Evolutionary conservation across 257 asterid species (phyloP).

Genomic region (Solanum sitiens): DNA sequence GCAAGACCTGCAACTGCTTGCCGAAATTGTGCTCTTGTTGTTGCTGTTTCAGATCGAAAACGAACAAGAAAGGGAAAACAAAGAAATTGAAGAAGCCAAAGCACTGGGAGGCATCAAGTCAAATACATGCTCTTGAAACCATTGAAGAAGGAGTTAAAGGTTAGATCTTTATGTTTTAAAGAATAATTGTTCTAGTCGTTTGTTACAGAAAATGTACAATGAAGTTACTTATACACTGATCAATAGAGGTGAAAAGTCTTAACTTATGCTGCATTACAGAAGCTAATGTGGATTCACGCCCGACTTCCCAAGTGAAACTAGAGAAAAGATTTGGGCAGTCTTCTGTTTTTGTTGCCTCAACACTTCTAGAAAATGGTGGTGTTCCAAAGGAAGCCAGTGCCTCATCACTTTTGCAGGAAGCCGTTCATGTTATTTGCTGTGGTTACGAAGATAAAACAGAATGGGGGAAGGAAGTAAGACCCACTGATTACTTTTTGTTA

Average conservation of each 20-base stretch:
- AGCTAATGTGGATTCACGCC: constrained; percentile 18
- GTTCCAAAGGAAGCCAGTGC: constrained; percentile 27
- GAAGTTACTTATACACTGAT: not conserved
- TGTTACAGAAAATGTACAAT: not conserved
- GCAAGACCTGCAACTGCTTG: constrained; percentile 89
- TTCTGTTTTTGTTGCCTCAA: constrained; percentile 69
- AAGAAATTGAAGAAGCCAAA: constrained; percentile 54
- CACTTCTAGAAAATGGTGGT: constrained; percentile 63
- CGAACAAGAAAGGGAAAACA: constrained; percentile 40
- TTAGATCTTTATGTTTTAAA: not conserved
- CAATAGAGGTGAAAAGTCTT: not conserved
- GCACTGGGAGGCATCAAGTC: constrained; percentile 81
- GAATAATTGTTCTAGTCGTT: not conserved
- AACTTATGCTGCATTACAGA: constrained; percentile 23
- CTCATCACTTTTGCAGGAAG: constrained; percentile 52
- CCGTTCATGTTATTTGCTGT: constrained; percentile 92
- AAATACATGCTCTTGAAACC: constrained; percentile 87
- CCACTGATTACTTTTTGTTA: not conserved
- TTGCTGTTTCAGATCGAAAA: constrained; percentile 39
- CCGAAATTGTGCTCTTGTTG: constrained; percentile 73
- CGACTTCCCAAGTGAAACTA: constrained; percentile 49
- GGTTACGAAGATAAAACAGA: constrained; percentile 92
- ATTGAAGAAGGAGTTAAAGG: constrained; percentile 81
- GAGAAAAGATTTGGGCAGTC: constrained; percentile 86
- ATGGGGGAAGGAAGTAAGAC: constrained; percentile 89